Evolutionary conservation across 768 basidiomycete genomes (phyloP).

Genomic region (Epithele typhae): DNA sequence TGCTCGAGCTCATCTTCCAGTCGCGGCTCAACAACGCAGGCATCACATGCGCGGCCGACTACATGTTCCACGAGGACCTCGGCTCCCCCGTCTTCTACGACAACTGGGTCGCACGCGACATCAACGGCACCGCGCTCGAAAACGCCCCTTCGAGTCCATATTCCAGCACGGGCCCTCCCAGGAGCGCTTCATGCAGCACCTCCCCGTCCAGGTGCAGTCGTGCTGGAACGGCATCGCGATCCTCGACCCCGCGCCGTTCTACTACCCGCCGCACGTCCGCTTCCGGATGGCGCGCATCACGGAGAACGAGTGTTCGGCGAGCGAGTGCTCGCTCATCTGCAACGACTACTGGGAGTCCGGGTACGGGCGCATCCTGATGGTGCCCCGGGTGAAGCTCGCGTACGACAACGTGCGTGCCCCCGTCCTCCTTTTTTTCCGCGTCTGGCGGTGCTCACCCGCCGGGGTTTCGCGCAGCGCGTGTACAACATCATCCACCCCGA

Average conservation of each 20-base stretch:
- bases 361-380: slow-evolving; percentile 97
- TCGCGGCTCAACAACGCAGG: slow-evolving; percentile 90
- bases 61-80: slow-evolving; percentile 98
- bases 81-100: slow-evolving; percentile 95
- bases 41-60: slow-evolving; percentile 97
- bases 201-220: slow-evolving; percentile 94
- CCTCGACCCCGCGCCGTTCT: slow-evolving; percentile 94
- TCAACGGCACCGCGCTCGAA: slow-evolving; percentile 97
- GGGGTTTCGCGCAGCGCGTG: slow-evolving; percentile 56
- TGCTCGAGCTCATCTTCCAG: slow-evolving; percentile 98
- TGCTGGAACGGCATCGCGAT: slow-evolving; percentile 99
- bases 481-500: slow-evolving; percentile 92
- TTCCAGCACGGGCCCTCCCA: slow-evolving; percentile 82
- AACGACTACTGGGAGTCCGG: slow-evolving; percentile 98
- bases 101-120: slow-evolving; percentile 97
- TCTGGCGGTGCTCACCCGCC: not conserved
- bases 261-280: slow-evolving; percentile 81
- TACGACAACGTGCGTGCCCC: slow-evolving; percentile 71
- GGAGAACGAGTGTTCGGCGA: slow-evolving; percentile 91
- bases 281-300: slow-evolving; percentile 93
- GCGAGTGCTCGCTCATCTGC: slow-evolving; percentile 94
- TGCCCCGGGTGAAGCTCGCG: slow-evolving; percentile 92
- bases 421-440: not conserved
- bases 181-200: slow-evolving; percentile 82
- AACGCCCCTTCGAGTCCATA: slow-evolving; percentile 92